Evolutionary conservation across 2,329 filamentous ascomycete species (phyloP).

Genomic region (Fusarium protoensiforme): DNA sequence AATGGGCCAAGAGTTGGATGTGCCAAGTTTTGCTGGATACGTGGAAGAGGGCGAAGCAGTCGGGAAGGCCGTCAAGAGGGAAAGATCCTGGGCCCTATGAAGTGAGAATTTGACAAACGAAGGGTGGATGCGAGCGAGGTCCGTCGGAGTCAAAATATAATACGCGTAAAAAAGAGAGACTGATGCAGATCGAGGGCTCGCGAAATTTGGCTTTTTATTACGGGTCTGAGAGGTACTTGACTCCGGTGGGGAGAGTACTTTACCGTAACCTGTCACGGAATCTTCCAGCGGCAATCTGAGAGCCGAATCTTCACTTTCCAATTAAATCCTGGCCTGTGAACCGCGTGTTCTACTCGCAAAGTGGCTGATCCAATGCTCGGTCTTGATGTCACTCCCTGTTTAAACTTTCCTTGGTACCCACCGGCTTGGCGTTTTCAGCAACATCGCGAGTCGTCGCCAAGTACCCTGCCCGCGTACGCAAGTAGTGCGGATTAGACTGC

Average conservation of each 20-base stretch:
- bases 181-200: constrained; percentile 18
- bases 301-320: neutral
- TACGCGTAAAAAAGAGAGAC: neutral
- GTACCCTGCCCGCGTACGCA: neutral
- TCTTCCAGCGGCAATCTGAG: neutral
- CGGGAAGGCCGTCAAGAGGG: neutral
- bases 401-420: neutral
- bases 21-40: neutral
- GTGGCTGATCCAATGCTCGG: neutral
- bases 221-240: constrained; percentile 2
- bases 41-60: constrained; percentile 9
- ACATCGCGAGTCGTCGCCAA: neutral
- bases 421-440: neutral
- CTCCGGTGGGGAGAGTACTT: constrained; percentile 10
- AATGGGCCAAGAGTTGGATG: neutral
- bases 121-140: neutral
- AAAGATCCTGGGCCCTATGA: neutral
- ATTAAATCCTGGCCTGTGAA: neutral
- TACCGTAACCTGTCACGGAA: neutral
- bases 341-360: neutral
- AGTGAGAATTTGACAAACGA: neutral
- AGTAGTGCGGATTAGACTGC: constrained; percentile 12
- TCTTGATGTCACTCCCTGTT: neutral
- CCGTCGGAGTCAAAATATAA: neutral
- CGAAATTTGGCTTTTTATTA: constrained; percentile 26